Evolutionary conservation across 495 filamentous ascomycete genomes (phyloP), one percentile per base, ranked within the genome.

Genomic region (Annulohypoxylon nitens): DNA sequence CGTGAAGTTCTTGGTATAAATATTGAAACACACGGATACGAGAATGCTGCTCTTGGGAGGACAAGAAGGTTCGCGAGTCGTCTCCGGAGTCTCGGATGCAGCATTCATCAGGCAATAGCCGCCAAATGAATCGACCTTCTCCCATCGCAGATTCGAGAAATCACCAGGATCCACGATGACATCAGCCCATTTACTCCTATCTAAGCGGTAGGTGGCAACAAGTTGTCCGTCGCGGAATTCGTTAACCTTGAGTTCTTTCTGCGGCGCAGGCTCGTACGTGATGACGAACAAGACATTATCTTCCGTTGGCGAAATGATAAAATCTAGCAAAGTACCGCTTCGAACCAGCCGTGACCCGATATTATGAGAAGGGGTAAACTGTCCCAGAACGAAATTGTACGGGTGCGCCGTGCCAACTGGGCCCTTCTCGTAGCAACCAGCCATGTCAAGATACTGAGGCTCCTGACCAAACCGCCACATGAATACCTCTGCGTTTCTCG

Each of bases 21-120:
- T 77, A 25, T 78, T 78, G 55, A 78, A 78, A 59, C 77, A 78
- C 7, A 78, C 64, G 2, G 77, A 71, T 58, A 73, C 61, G 25
- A 78, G 71, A 37, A 59, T 64, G n/a, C 73, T 63, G 10, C 53
- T 60, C 36, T 47, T 53, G 4, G 60, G 47, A 51, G 64, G 68
- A 33, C 76, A 78, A 0, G 64, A n/a, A 57, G 74, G 62, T 34
- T 61, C 65, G 9, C 41, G 61, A 3, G 34, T n/a, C 3, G 62
- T 39, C 10, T 43, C n/a, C 18, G 41, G 43, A 16, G 63, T 69
- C 18, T 66, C 66, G 16, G 64, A 72, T 25, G 70, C 66, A 41
- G 70, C 67, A 14, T 77, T 75, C 45, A 71, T 70, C 30, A 78
- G 48, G 41, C 69, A 70, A 43, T 78, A 78, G 20, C 77, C 77